Conservation (phyloP, 2,329 filamentous ascomycete genomes). For the Sporothrix euskadiensis region DNA sequence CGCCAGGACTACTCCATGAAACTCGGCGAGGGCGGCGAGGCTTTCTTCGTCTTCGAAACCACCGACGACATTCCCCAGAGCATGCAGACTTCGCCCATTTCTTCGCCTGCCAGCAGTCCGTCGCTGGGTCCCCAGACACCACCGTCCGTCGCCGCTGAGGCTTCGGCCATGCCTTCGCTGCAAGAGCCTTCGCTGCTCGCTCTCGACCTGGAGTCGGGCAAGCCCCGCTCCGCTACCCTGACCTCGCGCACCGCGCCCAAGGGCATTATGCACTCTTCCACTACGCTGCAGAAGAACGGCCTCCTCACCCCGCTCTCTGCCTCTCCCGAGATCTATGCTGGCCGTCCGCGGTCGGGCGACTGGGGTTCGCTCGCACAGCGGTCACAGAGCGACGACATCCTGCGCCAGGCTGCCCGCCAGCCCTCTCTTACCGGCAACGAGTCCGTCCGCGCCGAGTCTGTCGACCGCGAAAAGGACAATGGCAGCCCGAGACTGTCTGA, state of each 20-base stretch:
- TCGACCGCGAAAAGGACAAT: conserved; percentile 35
- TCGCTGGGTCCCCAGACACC: conserved; percentile 55
- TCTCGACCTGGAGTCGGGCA: conserved; percentile 53
- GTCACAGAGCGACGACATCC: conserved; percentile 57
- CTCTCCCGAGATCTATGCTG: conserved; percentile 52
- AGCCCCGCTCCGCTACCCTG: conserved; percentile 43
- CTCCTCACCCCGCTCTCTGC: conserved; percentile 55
- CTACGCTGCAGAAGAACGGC: conserved; percentile 42
- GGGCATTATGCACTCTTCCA: conserved; percentile 44
- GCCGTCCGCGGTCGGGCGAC: conserved; percentile 52
- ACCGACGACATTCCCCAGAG: conserved; percentile 87
- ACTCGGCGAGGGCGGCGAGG: conserved; percentile 93
- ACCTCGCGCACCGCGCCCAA: conserved; percentile 46
- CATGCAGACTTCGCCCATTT: conserved; percentile 89
- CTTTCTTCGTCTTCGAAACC: conserved; percentile 98
- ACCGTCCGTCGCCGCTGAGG: conserved; percentile 38
- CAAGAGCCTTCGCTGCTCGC: conserved; percentile 71
- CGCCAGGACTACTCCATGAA: conserved; percentile 98
- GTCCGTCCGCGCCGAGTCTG: conserved; percentile 38
- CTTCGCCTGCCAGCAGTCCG: conserved; percentile 86
- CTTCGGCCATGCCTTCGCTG: conserved; percentile 44
- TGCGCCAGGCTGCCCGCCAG: conserved; percentile 50
- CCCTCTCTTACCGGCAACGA: conserved; percentile 37
- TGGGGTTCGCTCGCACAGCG: conserved; percentile 50
- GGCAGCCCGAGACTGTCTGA: conserved; percentile 45